Evolutionary conservation across 192 early-diverging fungal species (phyloP), one percentile per base, ranked within the genome.

Genomic region (Podochytrium sp.): DNA sequence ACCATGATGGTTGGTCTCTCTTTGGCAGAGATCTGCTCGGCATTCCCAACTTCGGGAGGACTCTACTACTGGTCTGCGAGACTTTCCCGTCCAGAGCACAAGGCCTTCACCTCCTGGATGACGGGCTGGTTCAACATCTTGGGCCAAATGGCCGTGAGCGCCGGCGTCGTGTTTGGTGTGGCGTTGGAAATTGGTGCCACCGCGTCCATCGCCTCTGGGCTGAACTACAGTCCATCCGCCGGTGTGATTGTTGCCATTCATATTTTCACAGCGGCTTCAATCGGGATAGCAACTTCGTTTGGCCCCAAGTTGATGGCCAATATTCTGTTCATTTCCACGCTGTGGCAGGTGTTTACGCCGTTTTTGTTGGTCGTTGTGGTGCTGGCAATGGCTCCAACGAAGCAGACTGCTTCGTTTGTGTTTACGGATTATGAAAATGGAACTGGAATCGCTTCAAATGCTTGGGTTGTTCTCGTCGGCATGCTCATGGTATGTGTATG

Each of bases 21-120:
- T 5, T 32, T 83, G 73, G 79, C 79, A 16, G 81, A 83, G 67
- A 83, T 83, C 42, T 72, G 74, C 40, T 80, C 73, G 12, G 58
- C 73, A 4, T 80, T 76, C 57, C 79, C 79, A 10, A 80, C 73
- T 12, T 16, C 39, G 2, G 79, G 78, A 5, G 70, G 75, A 4
- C 49, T 81, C 25, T 81, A 81, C 67, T 74, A 43, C 64, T 77
- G 68, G 63, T 68, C 65, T 33, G 78, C 74, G 1, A 41, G 56
- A 0, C 61, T 83, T 16, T 57, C 78, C 0, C 32, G 41, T 27
- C 65, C 75, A 3, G 34, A 64, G 49, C 40, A 81, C 65, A 63
- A 71, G 57, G 68, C 71, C 1, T 71, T 82, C 43, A 52, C 76
- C 0, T 67, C 75, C 2, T 82, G 65, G 67, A 74, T 74, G 33